Conservation (phyloP, 331 rosid species). For the Stylosanthes scabra region DNA sequence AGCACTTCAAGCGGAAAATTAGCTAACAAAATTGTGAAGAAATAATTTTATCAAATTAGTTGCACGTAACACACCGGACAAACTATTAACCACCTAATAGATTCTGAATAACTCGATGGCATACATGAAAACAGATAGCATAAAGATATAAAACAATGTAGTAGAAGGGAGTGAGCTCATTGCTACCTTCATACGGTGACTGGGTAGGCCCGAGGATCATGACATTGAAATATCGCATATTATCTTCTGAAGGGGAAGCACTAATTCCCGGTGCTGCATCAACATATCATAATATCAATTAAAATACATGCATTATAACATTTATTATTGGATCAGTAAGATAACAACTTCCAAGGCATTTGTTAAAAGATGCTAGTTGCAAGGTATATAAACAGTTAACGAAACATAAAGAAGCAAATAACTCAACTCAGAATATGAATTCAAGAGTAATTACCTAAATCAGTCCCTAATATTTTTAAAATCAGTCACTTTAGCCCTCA, state of each 20-base stretch:
- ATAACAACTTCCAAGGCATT: not conserved
- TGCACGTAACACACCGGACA: slow-evolving; percentile 11
- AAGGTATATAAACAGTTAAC: not conserved
- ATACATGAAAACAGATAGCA: not conserved
- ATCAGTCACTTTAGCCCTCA: no score
- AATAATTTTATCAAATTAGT: not conserved
- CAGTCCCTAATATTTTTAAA: no score
- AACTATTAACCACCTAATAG: not conserved
- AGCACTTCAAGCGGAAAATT: not conserved
- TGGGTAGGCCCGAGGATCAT: slow-evolving; percentile 97
- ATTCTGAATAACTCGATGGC: not conserved
- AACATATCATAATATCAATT: slow-evolving; percentile 34
- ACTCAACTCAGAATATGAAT: not conserved
- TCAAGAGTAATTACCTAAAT: no score
- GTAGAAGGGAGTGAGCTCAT: slow-evolving; percentile 3
- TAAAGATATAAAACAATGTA: not conserved
- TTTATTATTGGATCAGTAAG: not conserved
- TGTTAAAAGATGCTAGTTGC: not conserved
- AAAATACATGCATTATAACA: slow-evolving; percentile 10
- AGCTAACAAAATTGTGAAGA: not conserved
- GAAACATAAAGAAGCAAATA: slow-evolving; percentile 3
- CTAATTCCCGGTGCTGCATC: slow-evolving; percentile 92
- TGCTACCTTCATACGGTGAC: slow-evolving; percentile 89
- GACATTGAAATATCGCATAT: slow-evolving; percentile 92
- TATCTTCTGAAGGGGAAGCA: slow-evolving; percentile 94